Evolutionary conservation across 2,329 filamentous ascomycete genomes (phyloP).

Genomic region (Pyrenochaeta sp.): DNA sequence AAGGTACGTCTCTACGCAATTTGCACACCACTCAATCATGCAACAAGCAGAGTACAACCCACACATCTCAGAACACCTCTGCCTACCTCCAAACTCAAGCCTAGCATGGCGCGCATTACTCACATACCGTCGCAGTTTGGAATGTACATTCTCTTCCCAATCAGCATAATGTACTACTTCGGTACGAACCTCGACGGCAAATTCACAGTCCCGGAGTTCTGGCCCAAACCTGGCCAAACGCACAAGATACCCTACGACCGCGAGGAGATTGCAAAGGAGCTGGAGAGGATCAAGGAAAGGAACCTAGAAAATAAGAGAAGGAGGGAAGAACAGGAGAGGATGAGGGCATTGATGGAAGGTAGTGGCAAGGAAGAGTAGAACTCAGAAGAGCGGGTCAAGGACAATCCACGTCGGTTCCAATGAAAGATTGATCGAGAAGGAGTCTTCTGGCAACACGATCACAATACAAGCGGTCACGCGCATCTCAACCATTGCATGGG

Average conservation of each 20-base stretch:
- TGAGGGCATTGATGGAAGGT: conserved; percentile 21
- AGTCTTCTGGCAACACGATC: too few relatives aligned
- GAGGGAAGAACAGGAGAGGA: conserved; percentile 54
- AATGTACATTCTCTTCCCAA: conserved; percentile 98
- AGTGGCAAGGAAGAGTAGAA: conserved; percentile 22
- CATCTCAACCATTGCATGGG: conserved; percentile 14
- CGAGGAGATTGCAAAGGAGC: conserved; percentile 84
- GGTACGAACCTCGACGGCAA: conserved; percentile 91
- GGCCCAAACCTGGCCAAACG: conserved; percentile 82
- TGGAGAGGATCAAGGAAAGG: conserved; percentile 71
- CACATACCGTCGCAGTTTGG: conserved; percentile 76
- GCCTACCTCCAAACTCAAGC: too few relatives aligned
- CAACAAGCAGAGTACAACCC: too few relatives aligned
- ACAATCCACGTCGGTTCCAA: neutral
- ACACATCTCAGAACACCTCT: too few relatives aligned
- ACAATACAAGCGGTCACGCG: too few relatives aligned
- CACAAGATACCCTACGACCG: conserved; percentile 79
- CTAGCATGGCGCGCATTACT: neutral
- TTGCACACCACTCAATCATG: conserved; percentile 16
- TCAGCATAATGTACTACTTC: conserved; percentile 99
- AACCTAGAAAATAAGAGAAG: conserved; percentile 58
- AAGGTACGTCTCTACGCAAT: conserved; percentile 68
- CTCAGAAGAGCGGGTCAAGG: neutral
- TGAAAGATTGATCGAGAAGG: neutral
- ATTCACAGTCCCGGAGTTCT: conserved; percentile 90